Evolutionary conservation across 306 rosid genomes (phyloP), one percentile per base, ranked within the genome.

Genomic region (Fragaria vesca): DNA sequence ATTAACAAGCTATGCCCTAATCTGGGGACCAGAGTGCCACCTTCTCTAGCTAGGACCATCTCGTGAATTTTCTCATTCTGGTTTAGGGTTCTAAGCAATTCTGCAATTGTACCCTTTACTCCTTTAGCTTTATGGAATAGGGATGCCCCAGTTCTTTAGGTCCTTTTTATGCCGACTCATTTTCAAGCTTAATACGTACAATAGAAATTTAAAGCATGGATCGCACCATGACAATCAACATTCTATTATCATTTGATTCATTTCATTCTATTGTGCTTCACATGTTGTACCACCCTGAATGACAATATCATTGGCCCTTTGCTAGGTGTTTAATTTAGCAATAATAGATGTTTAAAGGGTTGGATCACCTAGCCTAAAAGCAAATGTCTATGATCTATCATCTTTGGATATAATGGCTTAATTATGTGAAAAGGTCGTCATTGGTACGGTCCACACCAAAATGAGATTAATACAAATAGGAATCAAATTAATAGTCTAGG

Each of bases 21-120:
- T 15, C 36, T 30, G 8, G 26, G 46, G 70, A 34, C 70, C 46
- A 65, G 36, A 65, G 71, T 46, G 26, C 28, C 48, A 36, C 71
- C 48, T 18, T 36, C 45, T 62, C 68, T 32, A 40, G 77, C 45
- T 63, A 40, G 77, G 52, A 57, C 69, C 68, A 74, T 62, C 20
- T 72, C 48, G 21, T 40, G 5, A 21, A 6, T 21, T 24, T 54
- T 40, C 48, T 74, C 61, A 2, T 2, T 26, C 5, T 28, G 54
- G 24, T 18, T 38, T 73, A 57, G 24, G 34, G 15, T 40, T 57
- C 24, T 9, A 17, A 55, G 12, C 46, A 68, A 42, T 43, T 66
- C 18, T 40, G 51, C 34, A 42, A 32, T 36, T 18, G 50, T 11
- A 43, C 28, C 47, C 28, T 68, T 12, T 68, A 68, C 34, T 32